These are phyloP conservation scores for Fennellomyces sp. DNA, from an alignment of 371 early-diverging fungal species.

Conservation along the genomic window DNA sequence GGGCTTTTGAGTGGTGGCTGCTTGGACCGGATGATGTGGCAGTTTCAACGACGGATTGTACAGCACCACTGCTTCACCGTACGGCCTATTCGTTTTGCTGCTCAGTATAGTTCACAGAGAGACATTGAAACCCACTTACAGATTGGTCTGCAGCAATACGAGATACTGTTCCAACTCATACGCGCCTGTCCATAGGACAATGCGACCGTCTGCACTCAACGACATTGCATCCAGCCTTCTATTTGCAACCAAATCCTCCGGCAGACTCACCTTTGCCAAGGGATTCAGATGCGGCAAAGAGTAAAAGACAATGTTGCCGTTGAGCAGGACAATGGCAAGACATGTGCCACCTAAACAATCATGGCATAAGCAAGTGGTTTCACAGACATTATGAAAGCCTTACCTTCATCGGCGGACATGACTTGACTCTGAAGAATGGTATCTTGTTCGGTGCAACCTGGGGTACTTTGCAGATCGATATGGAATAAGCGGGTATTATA, in stretches of 20 bases:
- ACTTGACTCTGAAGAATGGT: conserved; percentile 25
- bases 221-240: conserved; percentile 29
- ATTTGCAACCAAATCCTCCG: not conserved
- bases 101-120: not conserved
- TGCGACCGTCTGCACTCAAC: conserved; percentile 50
- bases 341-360: conserved; percentile 21
- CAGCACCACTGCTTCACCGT: conserved; percentile 44
- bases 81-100: conserved; percentile 5
- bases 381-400: not conserved
- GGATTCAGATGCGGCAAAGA: conserved; percentile 31
- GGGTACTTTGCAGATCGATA: conserved; percentile 6
- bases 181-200: conserved; percentile 47
- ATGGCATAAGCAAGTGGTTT: too few species aligned
- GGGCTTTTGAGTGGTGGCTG: conserved; percentile 16
- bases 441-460: conserved; percentile 10
- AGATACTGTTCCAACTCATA: conserved; percentile 48
- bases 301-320: conserved; percentile 26
- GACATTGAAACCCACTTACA: conserved; percentile 26
- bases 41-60: conserved; percentile 38
- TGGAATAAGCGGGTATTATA: conserved; percentile 34
- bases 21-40: conserved; percentile 43
- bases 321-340: conserved; percentile 23
- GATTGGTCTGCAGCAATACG: conserved; percentile 27
- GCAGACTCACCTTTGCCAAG: conserved; percentile 15
- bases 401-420: conserved; percentile 19